A percentile compares a stretch with the other conserved stretches of the same genome.
phyloP scores from a whole-genome alignment of 352 stramenopile species.

The Globisporangium viniferum region DNA sequence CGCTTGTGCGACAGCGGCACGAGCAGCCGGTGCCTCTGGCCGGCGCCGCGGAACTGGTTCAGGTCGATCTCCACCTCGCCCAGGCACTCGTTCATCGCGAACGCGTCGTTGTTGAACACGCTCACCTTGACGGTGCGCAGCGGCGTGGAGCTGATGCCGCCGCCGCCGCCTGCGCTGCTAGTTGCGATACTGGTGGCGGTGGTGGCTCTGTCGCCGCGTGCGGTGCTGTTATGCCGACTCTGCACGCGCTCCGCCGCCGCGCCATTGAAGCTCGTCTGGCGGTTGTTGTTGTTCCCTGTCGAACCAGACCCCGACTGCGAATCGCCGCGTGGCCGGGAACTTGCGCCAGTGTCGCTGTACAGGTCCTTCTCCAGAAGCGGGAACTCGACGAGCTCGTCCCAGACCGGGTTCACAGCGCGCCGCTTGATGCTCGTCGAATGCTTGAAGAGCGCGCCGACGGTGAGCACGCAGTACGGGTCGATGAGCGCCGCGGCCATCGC shows the following conservation, averaged over 20 bases:
- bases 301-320: not conserved
- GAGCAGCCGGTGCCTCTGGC: slow-evolving; percentile 31
- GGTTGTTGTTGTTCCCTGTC: not conserved
- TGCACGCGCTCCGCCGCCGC: not conserved
- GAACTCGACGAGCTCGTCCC: slow-evolving; percentile 36
- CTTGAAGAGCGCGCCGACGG: slow-evolving; percentile 25
- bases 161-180: not conserved
- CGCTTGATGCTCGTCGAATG: slow-evolving; percentile 47
- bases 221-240: not conserved
- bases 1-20: slow-evolving; percentile 47
- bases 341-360: slow-evolving; percentile 4
- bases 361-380: slow-evolving; percentile 23
- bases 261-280: slow-evolving; percentile 11
- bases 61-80: slow-evolving; percentile 52
- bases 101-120: slow-evolving; percentile 56
- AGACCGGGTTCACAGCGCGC: slow-evolving; percentile 32
- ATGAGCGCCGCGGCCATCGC: slow-evolving; percentile 23
- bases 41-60: slow-evolving; percentile 28
- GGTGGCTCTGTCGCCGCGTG: not conserved
- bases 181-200: not conserved
- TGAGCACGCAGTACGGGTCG: slow-evolving; percentile 54
- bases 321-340: not conserved
- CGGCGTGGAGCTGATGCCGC: not conserved
- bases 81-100: slow-evolving; percentile 47
- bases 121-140: slow-evolving; percentile 38